Evolutionary conservation across 352 stramenopile genomes (phyloP), one percentile per base, ranked within the genome.

Genomic region (Globisporangium okanoganense): DNA sequence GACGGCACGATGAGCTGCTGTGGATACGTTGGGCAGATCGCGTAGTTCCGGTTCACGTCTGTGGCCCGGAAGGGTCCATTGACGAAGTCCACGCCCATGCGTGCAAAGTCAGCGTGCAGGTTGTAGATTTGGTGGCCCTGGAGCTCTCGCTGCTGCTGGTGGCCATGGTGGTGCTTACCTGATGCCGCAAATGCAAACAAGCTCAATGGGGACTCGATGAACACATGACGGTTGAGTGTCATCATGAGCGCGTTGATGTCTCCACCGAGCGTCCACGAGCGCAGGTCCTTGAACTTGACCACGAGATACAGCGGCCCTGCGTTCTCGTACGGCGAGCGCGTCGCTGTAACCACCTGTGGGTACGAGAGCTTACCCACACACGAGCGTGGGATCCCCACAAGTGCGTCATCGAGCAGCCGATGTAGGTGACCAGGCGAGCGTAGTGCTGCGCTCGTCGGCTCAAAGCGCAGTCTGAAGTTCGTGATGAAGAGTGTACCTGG

Each of bases 1-100:
- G 78, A 62, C 3, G 88, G 88, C 12, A 96, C 85, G 14, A 94
- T 80, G 53, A 97, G 60, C 22, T 85, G 62, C 49, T 67, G 67
- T 1, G 88, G 85, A 64, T 96, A 97, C 61, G 87, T 97, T 16
- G 80, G 71, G 52, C 85, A 95, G 47, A 97, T 84, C 18, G 62
- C 35, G 57, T 93, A 95, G 29, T 73, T 65, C 0, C 47, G 31
- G 70, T 96, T 95, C 2, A 90, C 50, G 24, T 88, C 70, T 7
- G 80, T 88, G 9, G 92, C 63, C 41, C 86, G 67, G 47, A 84
- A 87, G 0, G 66, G 38, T 9, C 73, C 72, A 31, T 56, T 69
- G 0, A 43, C 38, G 6, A 95, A 45, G 3, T 78, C 56, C 0
- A 92, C 73, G 9, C 86, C 82, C 86, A 95, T 94, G 57, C 79